phyloP scores from a whole-genome alignment of 2,329 filamentous ascomycete species.

The Cadophora gregata region DNA sequence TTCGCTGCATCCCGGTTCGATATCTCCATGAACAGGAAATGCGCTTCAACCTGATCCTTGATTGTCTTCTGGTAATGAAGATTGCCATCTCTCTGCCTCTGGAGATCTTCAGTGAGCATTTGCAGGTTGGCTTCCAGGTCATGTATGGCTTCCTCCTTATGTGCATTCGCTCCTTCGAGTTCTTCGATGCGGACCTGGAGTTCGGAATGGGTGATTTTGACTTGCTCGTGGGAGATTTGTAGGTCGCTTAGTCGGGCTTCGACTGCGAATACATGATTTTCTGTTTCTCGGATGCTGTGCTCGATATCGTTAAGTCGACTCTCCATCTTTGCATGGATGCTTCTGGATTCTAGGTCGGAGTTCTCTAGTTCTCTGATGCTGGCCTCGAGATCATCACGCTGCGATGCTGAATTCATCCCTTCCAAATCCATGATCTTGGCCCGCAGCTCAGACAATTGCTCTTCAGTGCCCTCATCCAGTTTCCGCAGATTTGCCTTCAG shows the following conservation, averaged over 20 bases:
- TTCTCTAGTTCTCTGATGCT: conserved; percentile 13
- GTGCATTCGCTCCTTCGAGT: neutral
- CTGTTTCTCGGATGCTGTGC: neutral
- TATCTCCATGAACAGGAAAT: conserved; percentile 15
- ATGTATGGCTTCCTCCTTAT: neutral
- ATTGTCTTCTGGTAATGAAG: conserved; percentile 18
- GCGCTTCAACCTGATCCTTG: conserved; percentile 19
- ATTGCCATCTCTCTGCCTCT: conserved; percentile 19
- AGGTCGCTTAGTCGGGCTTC: neutral
- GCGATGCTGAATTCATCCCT: neutral
- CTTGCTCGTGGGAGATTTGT: neutral
- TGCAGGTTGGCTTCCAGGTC: conserved; percentile 20
- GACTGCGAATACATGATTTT: neutral
- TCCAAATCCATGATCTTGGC: neutral
- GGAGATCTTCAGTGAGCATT: conserved; percentile 18
- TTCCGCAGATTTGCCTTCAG: conserved; percentile 7
- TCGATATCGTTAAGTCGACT: conserved; percentile 1
- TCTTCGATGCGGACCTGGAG: neutral
- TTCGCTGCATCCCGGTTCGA: neutral
- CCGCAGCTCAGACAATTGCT: neutral
- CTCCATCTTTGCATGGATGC: neutral
- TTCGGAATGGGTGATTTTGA: neutral
- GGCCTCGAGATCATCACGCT: neutral
- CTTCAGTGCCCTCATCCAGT: neutral
- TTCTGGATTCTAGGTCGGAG: neutral